Conservation (phyloP, 805 yeast species). For the Barnettozyma pratensis region DNA sequence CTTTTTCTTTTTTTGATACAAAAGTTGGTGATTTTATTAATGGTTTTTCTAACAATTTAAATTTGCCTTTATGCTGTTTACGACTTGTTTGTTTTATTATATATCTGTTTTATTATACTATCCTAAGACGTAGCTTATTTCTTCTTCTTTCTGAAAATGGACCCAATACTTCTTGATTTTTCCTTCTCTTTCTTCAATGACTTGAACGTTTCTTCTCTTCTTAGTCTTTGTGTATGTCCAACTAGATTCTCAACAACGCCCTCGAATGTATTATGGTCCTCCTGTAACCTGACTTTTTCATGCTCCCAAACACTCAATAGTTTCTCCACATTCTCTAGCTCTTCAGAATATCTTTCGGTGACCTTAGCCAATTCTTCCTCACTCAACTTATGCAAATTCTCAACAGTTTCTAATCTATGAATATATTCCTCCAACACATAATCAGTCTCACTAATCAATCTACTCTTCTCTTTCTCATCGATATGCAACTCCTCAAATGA, state of each 20-base stretch:
- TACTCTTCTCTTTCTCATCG: conserved; percentile 26
- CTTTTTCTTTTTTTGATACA: too few relatives aligned
- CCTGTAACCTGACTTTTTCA: conserved; percentile 41
- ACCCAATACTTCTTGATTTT: conserved; percentile 13
- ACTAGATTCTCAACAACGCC: conserved; percentile 84
- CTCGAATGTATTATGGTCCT: conserved; percentile 75
- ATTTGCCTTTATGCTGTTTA: too few relatives aligned
- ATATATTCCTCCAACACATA: conserved; percentile 15
- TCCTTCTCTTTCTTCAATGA: conserved; percentile 29
- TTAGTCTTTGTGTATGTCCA: conserved; percentile 81
- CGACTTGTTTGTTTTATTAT: too few relatives aligned
- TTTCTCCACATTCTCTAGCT: conserved; percentile 33
- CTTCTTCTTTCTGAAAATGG: conserved; percentile 8
- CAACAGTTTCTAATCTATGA: conserved; percentile 12
- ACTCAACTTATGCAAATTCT: conserved; percentile 23
- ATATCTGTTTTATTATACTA: too few relatives aligned
- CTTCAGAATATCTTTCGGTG: conserved; percentile 27
- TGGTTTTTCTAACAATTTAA: too few relatives aligned
- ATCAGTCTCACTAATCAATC: conserved; percentile 22
- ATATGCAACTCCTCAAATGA: conserved; percentile 29
- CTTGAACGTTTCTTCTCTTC: conserved; percentile 43
- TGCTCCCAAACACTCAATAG: conserved; percentile 47
- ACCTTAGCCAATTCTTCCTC: conserved; percentile 34
- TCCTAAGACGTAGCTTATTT: neutral
- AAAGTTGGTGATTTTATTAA: too few relatives aligned